Evolutionary conservation across 176 grass and related monocot species (phyloP), one percentile per base, ranked within the genome.

Genomic region (Echinochloa phyllopogon): DNA sequence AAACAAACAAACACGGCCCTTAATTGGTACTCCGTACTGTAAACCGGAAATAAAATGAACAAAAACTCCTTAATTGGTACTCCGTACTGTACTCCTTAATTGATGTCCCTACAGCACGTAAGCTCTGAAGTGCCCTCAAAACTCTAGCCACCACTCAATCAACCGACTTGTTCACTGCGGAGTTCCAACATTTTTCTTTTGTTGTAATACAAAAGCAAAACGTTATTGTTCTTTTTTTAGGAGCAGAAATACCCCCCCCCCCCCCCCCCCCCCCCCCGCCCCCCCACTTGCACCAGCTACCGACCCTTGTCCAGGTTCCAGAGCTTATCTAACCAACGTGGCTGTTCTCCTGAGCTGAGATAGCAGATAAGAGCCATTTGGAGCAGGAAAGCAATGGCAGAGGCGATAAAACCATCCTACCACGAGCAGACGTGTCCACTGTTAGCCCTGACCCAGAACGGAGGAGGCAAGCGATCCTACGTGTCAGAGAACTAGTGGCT

Each of bases 401-500:
- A 74, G 70, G 5, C 7, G 10, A 25, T 8, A 72, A 72, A 75
- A 53, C 29, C 49, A 55, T 21, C 57, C 42, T 24, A 58, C 56
- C 56, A 8, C 23, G 15, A 16, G 40, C 67, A 23, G 38, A 83
- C 80, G 41, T 62, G 68, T 36, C 9, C 23, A 51, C 39, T 1
- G 8, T 48, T 48, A 56, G 66, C 0, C 9, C 17, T 8, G 12
- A 1, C 0, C 1, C 51, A 59, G 23, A 59, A 59, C 5, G 13
- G 48, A 36, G 13, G 16, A 69, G 20, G 2, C 2, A 10, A 44
- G 18, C 70, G 38, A 7, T 39, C 69, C 17, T 12, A 63, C 88
- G 63, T 64, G 77, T 75, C 88, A 18, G 3, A 3, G 6, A 77
- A 24, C 63, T 53, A n/a, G 82, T 89, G 76, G 76, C 60, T 3